These are phyloP conservation scores for Fusarium coffeatum DNA, from an alignment of 2,329 filamentous ascomycete genomes.

Conservation along the genomic window DNA sequence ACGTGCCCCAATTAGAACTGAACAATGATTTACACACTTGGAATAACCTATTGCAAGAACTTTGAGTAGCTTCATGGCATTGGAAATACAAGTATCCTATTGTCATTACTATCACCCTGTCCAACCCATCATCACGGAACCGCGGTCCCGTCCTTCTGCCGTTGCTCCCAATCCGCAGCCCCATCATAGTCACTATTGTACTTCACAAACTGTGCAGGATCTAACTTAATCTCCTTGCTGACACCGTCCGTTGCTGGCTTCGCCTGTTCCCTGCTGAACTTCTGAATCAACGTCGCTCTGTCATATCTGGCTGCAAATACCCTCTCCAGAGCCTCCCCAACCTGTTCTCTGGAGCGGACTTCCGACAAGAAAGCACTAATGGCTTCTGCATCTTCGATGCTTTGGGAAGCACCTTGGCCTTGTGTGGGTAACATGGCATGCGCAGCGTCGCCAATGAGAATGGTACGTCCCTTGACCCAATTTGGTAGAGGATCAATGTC, in stretches of 20 bases:
- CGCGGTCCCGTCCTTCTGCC: conserved; percentile 21
- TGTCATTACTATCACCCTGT: neutral
- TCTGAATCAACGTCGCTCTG: conserved; percentile 34
- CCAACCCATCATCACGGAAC: neutral
- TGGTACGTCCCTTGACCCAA: conserved; percentile 17
- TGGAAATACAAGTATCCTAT: no score
- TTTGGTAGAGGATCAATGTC: conserved; percentile 16
- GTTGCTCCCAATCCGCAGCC: conserved; percentile 35
- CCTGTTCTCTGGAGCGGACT: neutral
- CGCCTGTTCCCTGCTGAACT: conserved; percentile 39
- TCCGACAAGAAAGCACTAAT: conserved; percentile 1
- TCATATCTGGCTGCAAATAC: conserved; percentile 24
- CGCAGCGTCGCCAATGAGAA: conserved; percentile 13
- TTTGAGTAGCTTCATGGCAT: no score
- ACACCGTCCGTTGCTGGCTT: conserved; percentile 32
- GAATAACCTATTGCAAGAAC: no score
- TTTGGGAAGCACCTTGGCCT: conserved; percentile 19
- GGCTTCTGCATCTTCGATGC: conserved; percentile 16
- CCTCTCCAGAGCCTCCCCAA: neutral
- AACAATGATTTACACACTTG: no score
- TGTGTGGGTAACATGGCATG: conserved; percentile 22
- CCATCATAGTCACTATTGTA: conserved; percentile 41
- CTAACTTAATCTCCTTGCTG: conserved; percentile 32
- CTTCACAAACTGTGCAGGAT: conserved; percentile 39
- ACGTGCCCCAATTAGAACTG: neutral